Evolutionary conservation across 116 monocot species (phyloP), one percentile per base, ranked within the genome.

Genomic region (Posidonia oceanica): DNA sequence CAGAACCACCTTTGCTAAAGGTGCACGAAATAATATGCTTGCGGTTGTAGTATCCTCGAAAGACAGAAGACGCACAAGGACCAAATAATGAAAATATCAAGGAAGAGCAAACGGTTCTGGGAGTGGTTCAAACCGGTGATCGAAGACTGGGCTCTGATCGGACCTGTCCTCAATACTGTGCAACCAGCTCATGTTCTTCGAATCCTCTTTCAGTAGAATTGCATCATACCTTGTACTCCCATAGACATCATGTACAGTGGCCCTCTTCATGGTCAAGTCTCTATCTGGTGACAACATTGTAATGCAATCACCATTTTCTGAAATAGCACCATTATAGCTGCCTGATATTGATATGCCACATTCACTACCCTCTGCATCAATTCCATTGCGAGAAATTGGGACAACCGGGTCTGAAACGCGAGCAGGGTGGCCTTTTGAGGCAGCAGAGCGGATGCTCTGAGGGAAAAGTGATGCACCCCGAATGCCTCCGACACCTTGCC

Each of bases 381-480:
- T 22, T 57, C 62, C 69, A 44, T 83, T 78, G 42, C 38, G 60
- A 53, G 37, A 39, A 18, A 63, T 6, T 5, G 80, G 77, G 68
- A 1, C 15, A 2, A 75, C 69, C 3, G 80, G 74, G 40, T 85
- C 82, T 14, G 87, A 70, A 48, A 66, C 63, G 38, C 81, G 84
- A 65, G 74, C 79, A 0, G 84, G 74, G 29, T 75, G 71, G 66
- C 66, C 71, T 72, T 88, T 96, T 8, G 75, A 22, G 15, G 78
- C 51, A 44, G 86, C 17, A 0, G 85, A 79, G 12, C 86, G 86
- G 60, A 96, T 83, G 77, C 88, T 96, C 18, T 79, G 95, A 52
- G 96, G 96, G 68, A 96, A 91, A 36, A 96, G 68, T 10, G 91
- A 85, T 59, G 84, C 76, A 4, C 87, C 85, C 18, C 85, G 78